Conservation (phyloP, 768 basidiomycete species). For the Macrolepiota dolichaula region DNA sequence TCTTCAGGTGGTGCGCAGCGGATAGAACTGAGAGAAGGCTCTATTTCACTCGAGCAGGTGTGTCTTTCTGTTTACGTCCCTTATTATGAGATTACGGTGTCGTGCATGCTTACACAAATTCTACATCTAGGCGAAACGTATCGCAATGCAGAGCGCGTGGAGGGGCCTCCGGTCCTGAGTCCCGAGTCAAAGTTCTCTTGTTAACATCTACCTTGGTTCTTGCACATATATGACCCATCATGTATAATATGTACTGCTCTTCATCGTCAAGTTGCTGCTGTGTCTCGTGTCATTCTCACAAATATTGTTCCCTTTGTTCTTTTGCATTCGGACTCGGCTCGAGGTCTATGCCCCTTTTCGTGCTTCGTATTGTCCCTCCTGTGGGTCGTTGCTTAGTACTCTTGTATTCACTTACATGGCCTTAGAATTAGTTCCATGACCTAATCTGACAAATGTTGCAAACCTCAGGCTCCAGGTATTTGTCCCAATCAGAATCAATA, state of each 20-base stretch:
- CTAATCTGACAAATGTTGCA: neutral
- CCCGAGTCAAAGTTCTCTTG: neutral
- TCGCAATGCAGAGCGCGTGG: constrained; percentile 90
- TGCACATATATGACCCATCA: neutral
- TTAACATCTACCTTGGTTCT: neutral
- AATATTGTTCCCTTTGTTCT: neutral
- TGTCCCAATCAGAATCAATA: neutral
- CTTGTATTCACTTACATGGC: neutral
- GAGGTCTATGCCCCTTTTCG: neutral
- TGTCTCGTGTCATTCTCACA: neutral
- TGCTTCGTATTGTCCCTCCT: neutral
- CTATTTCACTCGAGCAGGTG: constrained; percentile 93
- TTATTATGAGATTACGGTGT: neutral
- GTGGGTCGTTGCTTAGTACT: neutral
- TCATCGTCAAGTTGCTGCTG: neutral
- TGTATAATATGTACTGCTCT: constrained; percentile 2
- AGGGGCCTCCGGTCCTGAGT: constrained; percentile 57
- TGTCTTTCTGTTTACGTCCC: constrained; percentile 16
- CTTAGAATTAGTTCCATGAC: neutral
- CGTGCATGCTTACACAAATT: constrained; percentile 2
- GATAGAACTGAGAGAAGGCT: constrained; percentile 76
- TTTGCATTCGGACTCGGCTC: neutral
- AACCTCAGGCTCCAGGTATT: neutral
- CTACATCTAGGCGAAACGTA: constrained; percentile 63
- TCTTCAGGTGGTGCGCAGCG: constrained; percentile 52